Evolutionary conservation across 225 moss, liverwort and hornwort genomes (phyloP).

Genomic region (Sphagnum contortum): DNA sequence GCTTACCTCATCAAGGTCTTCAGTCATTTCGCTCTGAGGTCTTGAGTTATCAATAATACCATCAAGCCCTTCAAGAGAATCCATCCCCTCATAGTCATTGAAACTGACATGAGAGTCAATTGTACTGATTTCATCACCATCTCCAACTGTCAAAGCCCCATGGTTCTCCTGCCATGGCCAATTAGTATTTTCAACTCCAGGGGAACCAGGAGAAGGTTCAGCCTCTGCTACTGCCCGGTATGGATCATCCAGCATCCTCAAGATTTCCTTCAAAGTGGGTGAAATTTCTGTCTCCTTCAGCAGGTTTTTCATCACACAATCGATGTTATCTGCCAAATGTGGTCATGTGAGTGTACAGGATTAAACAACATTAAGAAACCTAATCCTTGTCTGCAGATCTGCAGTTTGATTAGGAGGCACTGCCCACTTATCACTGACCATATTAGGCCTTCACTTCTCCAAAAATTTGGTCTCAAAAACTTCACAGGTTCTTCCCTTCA

Average conservation of each 20-base stretch:
- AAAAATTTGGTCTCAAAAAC: too few species aligned
- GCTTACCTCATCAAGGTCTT: too few species aligned
- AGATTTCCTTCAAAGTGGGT: constrained; percentile 68
- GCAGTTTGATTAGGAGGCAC: too few species aligned
- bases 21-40: too few species aligned
- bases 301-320: constrained; percentile 53
- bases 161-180: constrained; percentile 52
- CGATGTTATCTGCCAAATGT: constrained; percentile 53
- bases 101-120: constrained; percentile 32
- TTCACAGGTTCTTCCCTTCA: too few species aligned
- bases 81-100: constrained; percentile 32
- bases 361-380: too few species aligned
- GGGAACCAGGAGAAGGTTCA: constrained; percentile 41
- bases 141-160: constrained; percentile 23
- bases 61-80: constrained; percentile 33
- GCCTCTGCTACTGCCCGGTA: constrained; percentile 55
- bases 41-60: constrained; percentile 26
- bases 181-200: constrained; percentile 36
- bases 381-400: too few species aligned
- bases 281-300: constrained; percentile 60
- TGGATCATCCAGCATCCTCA: constrained; percentile 76
- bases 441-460: too few species aligned
- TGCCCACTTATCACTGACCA: too few species aligned
- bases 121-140: constrained; percentile 49
- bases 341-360: too few species aligned